Base-by-base conservation (phyloP, 176 grass and related monocot species). In the Paspalum notatum region DNA sequence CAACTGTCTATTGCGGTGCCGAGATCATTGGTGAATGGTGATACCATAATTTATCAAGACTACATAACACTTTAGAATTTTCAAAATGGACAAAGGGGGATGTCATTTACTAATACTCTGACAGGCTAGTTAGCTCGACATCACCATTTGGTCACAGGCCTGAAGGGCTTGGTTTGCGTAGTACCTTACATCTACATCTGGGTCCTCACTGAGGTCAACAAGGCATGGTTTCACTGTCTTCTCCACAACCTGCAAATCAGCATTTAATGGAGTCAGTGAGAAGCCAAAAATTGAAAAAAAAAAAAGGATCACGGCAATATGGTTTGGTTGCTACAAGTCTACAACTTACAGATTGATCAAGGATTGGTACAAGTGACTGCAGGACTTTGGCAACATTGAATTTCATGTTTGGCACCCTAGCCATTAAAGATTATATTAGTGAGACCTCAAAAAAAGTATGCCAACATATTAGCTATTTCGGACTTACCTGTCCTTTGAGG, bases 331-430 rank as follows among this genome's bases (percentile, higher is more conserved):
- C 65, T 45, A 43, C 22, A 77, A 85, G 90, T 90, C 65, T 45
- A 43, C 22, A 77, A 85, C 93, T 90, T 79, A 95, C 93, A 65
- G 84, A 89, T 68, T 87, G 89, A 61, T 92, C 93, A 52, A 95
- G 82, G 66, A 92, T 88, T 58, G 87, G 87, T 80, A 92, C 16
- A 21, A 95, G 82, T 24, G 87, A 89, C 43, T 90, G 87, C 27
- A 95, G 49, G 54, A 95, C 90, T 84, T 95, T 95, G 25, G 93
- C 89, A 52, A 92, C 87, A 66, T 95, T 95, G 82, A 95, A 95
- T 50, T 95, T 95, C 66, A 95, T 92, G 79, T 92, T 95, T 51
- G 93, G 93, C 15, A 95, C 93, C 82, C 93, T 95, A 62, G 18
- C 51, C 83, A 32, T 16, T 17, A 27, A 41, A 61, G 3, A n/a